Evolutionary conservation across 768 basidiomycete species (phyloP), one percentile per base, ranked within the genome.

Genomic region (Leccinum subgranulosum): DNA sequence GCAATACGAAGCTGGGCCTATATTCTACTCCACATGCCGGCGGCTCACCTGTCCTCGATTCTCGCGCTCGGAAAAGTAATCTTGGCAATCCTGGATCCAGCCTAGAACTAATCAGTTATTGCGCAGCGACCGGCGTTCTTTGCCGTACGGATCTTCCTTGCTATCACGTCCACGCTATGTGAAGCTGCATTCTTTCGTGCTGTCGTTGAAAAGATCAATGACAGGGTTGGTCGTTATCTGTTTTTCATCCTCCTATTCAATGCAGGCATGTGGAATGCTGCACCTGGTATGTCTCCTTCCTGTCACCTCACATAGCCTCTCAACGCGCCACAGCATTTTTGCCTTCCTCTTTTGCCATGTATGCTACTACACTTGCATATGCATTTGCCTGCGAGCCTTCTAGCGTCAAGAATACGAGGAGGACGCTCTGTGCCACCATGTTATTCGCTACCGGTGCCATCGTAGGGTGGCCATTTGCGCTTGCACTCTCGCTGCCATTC

Each of bases 1-100:
- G 86, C 94, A n/a, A 86, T 99, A 61, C 81, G 97, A 62, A 95
- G 93, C 62, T 98, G 94, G 93, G 84, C 93, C 11, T 98, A 98
- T 73, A 84, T 97, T 56, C 69, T 93, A 39, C 68, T 97, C 15
- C 94, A 98, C 69, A 66, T 86, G n/a, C 70, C 86, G 0, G 86
- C 87, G 6, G 80, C 85, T 36, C 84, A 79, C 59, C 55, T 92
- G 11, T 78, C 86, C 14, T 74, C 83, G 43, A 59, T 86, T 19
- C 77, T 84, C 23, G 81, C 81, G 8, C 78, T 86, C 45, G 82
- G 84, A 63, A 98, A 98, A 79, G 96, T 92, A 62, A 55, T 80
- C 60, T 5, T 27, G 23, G 33, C 33, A 23, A 21, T 19, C 34
- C 27, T 25, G 57, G 19, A 46, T 29, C 10, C 9, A n/a, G 4